Percentiles rank a stretch among this genome's conserved stretches.
These are phyloP conservation scores for Pelagophyceae sp. DNA, from an alignment of 352 stramenopile genomes.

Conservation along the genomic window DNA sequence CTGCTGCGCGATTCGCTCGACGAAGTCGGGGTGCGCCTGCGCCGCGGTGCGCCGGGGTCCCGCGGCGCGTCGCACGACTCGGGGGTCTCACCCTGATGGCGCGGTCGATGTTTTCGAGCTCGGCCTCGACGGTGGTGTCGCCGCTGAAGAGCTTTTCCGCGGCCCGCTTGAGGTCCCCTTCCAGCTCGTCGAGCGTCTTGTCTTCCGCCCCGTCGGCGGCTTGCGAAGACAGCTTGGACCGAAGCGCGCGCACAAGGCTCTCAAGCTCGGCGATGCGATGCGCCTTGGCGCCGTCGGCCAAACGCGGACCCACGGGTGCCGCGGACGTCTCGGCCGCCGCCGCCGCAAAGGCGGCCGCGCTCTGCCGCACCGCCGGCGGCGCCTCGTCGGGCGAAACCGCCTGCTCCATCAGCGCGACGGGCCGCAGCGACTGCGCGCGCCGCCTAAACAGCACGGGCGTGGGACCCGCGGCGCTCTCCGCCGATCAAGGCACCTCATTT, in stretches of 20 bases:
- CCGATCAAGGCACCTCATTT: too few relatives aligned
- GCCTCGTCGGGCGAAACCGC: too few relatives aligned
- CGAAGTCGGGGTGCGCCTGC: background rate
- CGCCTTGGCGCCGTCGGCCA: background rate
- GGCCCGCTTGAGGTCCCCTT: background rate
- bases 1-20: background rate
- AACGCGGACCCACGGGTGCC: background rate
- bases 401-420: too few relatives aligned
- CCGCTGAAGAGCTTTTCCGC: background rate
- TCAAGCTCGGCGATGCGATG: slow-evolving; percentile 8
- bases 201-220: background rate
- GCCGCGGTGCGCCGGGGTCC: too few relatives aligned
- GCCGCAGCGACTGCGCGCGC: too few relatives aligned
- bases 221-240: background rate
- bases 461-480: too few relatives aligned
- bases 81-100: too few relatives aligned
- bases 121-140: background rate
- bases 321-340: background rate
- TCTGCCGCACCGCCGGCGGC: too few relatives aligned
- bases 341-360: background rate
- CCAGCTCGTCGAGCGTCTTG: background rate
- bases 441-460: too few relatives aligned
- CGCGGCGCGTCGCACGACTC: too few relatives aligned
- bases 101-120: slow-evolving; percentile 1
- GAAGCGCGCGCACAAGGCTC: background rate